These are phyloP conservation scores for Lyophyllum atratum DNA, from an alignment of 768 basidiomycete species.

Conservation along the genomic window DNA sequence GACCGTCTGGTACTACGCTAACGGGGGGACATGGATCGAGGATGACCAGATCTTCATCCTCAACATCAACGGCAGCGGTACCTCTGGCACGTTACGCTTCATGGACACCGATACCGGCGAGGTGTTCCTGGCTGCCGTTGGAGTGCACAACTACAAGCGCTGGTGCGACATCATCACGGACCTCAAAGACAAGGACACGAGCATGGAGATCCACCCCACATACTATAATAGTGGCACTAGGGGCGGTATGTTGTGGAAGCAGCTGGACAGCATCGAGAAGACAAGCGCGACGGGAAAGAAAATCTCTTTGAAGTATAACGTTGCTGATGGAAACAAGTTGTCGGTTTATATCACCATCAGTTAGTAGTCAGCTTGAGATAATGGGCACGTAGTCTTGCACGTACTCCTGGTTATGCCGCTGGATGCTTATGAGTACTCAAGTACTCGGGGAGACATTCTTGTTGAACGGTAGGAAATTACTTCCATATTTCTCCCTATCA, in stretches of 20 bases:
- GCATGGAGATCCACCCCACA: slow-evolving; percentile 23
- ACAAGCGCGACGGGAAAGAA: neutral
- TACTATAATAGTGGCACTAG: slow-evolving; percentile 22
- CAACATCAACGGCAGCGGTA: slow-evolving; percentile 39
- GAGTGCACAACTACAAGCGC: slow-evolving; percentile 39
- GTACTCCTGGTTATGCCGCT: too few species aligned
- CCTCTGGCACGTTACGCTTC: slow-evolving; percentile 39
- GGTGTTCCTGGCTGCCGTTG: slow-evolving; percentile 32
- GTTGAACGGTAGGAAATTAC: too few species aligned
- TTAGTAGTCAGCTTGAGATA: too few species aligned
- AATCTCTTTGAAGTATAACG: neutral
- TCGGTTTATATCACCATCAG: neutral
- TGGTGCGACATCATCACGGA: slow-evolving; percentile 41
- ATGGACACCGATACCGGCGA: slow-evolving; percentile 25
- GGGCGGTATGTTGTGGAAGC: neutral
- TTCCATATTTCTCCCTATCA: too few species aligned
- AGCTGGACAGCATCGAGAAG: neutral
- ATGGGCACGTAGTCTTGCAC: too few species aligned
- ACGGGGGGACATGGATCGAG: slow-evolving; percentile 33
- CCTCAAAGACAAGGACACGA: slow-evolving; percentile 21
- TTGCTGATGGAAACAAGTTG: neutral
- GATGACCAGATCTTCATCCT: slow-evolving; percentile 23
- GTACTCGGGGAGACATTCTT: too few species aligned
- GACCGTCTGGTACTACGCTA: slow-evolving; percentile 34
- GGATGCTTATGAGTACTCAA: too few species aligned